These are phyloP conservation scores for Cyanidioschyzon merolae DNA, from an alignment of 23 red algal species.

Conservation along the genomic window DNA sequence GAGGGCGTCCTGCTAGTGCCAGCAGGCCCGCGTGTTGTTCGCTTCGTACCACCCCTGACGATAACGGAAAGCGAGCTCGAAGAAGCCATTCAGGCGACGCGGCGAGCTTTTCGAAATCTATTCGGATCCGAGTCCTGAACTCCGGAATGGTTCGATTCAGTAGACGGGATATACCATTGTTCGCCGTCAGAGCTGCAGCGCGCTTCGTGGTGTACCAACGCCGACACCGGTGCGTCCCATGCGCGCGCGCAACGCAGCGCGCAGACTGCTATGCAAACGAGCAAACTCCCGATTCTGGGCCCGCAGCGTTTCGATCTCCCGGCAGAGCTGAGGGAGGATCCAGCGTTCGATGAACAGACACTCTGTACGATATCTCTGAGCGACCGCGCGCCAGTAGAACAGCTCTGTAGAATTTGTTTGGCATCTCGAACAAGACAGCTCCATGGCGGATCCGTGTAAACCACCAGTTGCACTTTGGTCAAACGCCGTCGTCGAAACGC, in stretches of 20 bases:
- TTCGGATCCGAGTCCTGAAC: neutral
- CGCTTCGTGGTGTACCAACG: too few relatives aligned
- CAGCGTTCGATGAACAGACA: neutral
- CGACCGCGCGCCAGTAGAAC: neutral
- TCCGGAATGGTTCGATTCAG: too few relatives aligned
- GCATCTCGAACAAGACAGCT: neutral
- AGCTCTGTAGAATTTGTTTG: neutral
- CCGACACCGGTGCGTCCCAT: too few relatives aligned
- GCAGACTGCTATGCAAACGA: neutral
- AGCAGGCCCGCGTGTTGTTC: conserved; percentile 59
- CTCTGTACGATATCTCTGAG: neutral
- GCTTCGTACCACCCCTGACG: conserved; percentile 68
- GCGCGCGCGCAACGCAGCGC: neutral
- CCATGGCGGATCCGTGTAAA: neutral
- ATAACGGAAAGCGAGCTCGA: conserved; percentile 44
- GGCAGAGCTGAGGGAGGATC: neutral
- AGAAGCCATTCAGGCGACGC: conserved; percentile 25
- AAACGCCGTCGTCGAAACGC: too few relatives aligned
- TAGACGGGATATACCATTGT: too few relatives aligned
- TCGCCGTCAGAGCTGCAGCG: too few relatives aligned
- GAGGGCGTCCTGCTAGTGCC: conserved; percentile 63
- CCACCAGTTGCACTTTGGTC: too few relatives aligned
- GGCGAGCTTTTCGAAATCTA: neutral
- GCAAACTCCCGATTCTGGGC: neutral
- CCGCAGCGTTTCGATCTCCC: neutral